Percentiles rank a stretch among this genome's conserved stretches.
phyloP scores from a whole-genome alignment of 805 yeast species.

The Brettanomyces anomalus region DNA sequence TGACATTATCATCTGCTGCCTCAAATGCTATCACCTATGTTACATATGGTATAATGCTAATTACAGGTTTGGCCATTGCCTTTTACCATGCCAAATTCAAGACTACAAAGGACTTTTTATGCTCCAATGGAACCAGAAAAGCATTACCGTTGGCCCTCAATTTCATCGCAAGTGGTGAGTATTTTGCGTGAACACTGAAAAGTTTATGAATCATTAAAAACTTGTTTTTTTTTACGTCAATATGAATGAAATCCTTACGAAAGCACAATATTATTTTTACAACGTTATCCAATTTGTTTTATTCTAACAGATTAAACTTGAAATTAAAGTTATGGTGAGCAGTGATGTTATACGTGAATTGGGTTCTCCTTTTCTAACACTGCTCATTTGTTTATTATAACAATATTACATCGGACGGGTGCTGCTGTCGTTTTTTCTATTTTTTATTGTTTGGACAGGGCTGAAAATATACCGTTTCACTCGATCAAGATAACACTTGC shows the following conservation, averaged over 20 bases:
- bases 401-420: constrained; percentile 39
- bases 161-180: constrained; percentile 85
- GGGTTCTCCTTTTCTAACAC: too few relatives aligned
- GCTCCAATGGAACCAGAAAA: constrained; percentile 72
- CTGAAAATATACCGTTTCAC: constrained; percentile 75
- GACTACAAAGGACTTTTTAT: constrained; percentile 42
- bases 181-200: constrained; percentile 5
- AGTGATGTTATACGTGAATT: too few relatives aligned
- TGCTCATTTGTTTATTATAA: not conserved
- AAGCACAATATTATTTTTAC: too few relatives aligned
- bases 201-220: not conserved
- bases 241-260: not conserved
- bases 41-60: constrained; percentile 46
- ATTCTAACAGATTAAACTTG: not conserved
- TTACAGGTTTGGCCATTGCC: constrained; percentile 52
- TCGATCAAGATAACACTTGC: constrained; percentile 80
- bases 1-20: constrained; percentile 34
- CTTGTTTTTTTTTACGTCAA: not conserved
- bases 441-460: constrained; percentile 17
- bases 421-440: constrained; percentile 18
- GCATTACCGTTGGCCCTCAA: constrained; percentile 79
- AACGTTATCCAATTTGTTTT: not conserved
- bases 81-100: constrained; percentile 38
- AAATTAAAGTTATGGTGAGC: too few relatives aligned
- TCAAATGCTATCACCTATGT: constrained; percentile 57